Conservation (phyloP, 1,284 basidiomycete genomes). For the Stygiomarasmius scandens region DNA sequence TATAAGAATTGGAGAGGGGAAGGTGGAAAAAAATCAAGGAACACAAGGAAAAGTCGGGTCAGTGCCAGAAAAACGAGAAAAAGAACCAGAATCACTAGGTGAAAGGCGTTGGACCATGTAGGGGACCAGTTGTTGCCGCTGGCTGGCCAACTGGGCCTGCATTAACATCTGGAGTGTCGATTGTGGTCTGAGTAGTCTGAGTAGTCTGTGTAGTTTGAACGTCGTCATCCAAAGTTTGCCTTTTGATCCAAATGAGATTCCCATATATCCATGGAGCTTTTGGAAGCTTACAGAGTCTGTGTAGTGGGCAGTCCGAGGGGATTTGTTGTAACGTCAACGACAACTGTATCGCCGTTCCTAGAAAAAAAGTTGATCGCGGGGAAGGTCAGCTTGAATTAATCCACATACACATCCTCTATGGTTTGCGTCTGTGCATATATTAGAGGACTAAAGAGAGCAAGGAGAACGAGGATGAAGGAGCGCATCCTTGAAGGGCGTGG, state of each 20-base stretch:
- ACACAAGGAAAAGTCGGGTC: no score
- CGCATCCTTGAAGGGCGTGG: conserved; percentile 9
- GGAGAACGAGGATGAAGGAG: conserved; percentile 7
- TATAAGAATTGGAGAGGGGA: no score
- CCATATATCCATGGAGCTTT: background rate
- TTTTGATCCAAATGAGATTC: conserved; percentile 18
- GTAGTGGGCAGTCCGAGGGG: conserved; percentile 46
- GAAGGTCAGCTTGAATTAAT: background rate
- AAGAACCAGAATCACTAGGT: conserved; percentile 9
- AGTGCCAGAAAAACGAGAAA: background rate
- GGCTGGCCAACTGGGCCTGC: conserved; percentile 66
- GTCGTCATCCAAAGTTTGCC: conserved; percentile 21
- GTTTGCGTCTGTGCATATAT: conserved; percentile 52
- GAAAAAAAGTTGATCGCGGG: conserved; percentile 1
- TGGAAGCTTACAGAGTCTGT: conserved; percentile 44
- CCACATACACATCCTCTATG: conserved; percentile 44
- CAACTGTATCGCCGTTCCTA: conserved; percentile 56
- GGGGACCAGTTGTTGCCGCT: conserved; percentile 34
- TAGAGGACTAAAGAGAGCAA: conserved; percentile 25
- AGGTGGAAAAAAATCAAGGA: no score
- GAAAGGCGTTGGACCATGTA: conserved; percentile 52
- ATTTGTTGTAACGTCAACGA: conserved; percentile 53
- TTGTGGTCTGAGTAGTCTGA: conserved; percentile 26
- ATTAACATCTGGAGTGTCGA: conserved; percentile 18
- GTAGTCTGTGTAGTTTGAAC: conserved; percentile 28